Conservation (phyloP, 345 rosid genomes). For the Barbarea vulgaris region DNA sequence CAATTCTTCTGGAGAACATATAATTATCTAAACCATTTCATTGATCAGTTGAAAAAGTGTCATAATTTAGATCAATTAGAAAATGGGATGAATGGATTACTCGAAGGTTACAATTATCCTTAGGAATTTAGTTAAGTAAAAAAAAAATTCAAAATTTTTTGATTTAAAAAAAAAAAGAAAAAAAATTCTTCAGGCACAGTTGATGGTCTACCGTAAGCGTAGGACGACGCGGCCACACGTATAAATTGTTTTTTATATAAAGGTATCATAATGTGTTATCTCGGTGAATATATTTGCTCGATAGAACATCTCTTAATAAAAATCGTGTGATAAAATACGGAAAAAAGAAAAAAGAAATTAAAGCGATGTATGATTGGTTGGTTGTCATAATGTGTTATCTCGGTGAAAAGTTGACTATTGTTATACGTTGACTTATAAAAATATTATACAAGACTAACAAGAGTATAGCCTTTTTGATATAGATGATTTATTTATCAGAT, state of each 20-base stretch:
- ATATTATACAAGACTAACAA: too few species aligned
- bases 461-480: too few species aligned
- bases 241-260: not conserved
- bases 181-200: not conserved
- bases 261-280: not conserved
- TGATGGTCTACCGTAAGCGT: not conserved
- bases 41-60: too few species aligned
- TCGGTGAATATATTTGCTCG: not conserved
- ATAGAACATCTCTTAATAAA: not conserved
- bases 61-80: too few species aligned
- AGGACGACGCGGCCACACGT: constrained; percentile 35
- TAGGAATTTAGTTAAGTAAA: too few species aligned
- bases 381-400: not conserved
- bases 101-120: too few species aligned
- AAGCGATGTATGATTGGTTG: not conserved
- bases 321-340: not conserved
- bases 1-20: too few species aligned
- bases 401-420: not conserved
- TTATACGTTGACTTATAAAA: not conserved
- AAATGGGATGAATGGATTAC: too few species aligned
- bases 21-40: too few species aligned
- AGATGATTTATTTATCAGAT: not conserved
- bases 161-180: too few species aligned
- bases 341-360: not conserved
- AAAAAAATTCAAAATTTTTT: too few species aligned